Conservation (phyloP, 2,329 filamentous ascomycete genomes). For the Xylaria sp. region DNA sequence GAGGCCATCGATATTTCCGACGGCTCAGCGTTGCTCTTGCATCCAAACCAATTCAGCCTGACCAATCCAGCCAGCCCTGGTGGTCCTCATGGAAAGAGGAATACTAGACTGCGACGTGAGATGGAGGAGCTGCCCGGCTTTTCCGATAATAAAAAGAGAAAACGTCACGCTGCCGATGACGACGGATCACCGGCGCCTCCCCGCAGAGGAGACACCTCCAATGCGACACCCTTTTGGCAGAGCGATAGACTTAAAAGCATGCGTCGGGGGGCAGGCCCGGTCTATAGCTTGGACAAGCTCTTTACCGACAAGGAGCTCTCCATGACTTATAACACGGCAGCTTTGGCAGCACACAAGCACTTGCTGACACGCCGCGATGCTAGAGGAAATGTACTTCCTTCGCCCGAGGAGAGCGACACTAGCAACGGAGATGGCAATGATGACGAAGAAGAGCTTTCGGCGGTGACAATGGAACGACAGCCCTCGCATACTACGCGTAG, state of each 20-base stretch:
- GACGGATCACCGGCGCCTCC: conserved; percentile 71
- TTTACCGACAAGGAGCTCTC: conserved; percentile 76
- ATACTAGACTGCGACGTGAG: conserved; percentile 69
- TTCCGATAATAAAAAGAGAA: conserved; percentile 69
- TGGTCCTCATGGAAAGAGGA: conserved; percentile 70
- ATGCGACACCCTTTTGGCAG: conserved; percentile 70
- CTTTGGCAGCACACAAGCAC: conserved; percentile 70
- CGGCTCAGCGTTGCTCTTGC: conserved; percentile 71
- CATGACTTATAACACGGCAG: conserved; percentile 71
- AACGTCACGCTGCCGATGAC: conserved; percentile 67
- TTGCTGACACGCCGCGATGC: conserved; percentile 66
- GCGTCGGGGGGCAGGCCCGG: conserved; percentile 66
- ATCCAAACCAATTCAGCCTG: conserved; percentile 75
- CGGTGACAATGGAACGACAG: conserved; percentile 70
- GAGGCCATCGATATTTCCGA: conserved; percentile 75
- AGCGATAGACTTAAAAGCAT: conserved; percentile 65
- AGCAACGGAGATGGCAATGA: conserved; percentile 63
- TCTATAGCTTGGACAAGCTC: conserved; percentile 75
- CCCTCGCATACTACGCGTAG: conserved; percentile 72
- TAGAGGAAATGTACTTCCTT: conserved; percentile 61
- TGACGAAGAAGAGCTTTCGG: conserved; percentile 60
- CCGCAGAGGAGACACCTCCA: conserved; percentile 65
- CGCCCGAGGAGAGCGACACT: conserved; percentile 64
- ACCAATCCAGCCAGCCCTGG: conserved; percentile 72
- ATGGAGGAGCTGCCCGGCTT: conserved; percentile 67